phyloP scores from a whole-genome alignment of 441 rosid species.

The Brassica balearica region DNA sequence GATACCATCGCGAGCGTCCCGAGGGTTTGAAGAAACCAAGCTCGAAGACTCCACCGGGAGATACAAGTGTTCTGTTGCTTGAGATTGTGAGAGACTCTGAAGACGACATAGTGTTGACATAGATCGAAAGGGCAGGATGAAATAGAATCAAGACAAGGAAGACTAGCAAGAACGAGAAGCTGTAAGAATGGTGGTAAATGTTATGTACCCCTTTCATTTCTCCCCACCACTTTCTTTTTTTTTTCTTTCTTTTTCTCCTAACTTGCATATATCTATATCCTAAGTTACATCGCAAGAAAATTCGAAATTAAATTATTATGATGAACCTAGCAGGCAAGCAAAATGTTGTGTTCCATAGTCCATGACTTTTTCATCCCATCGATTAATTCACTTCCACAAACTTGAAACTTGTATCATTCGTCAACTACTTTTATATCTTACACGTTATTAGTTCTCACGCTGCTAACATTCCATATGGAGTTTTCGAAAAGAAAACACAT shows the following conservation, averaged over 20 bases:
- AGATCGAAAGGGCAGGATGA: neutral
- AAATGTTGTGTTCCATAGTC: neutral
- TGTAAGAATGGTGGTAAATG: neutral
- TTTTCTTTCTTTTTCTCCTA: neutral
- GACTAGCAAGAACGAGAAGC: neutral
- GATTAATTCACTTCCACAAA: neutral
- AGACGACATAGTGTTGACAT: neutral
- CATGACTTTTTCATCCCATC: neutral
- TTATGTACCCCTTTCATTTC: neutral
- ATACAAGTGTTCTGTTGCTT: neutral
- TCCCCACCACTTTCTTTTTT: neutral
- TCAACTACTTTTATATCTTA: neutral
- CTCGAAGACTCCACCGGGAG: neutral
- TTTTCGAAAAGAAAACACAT: neutral
- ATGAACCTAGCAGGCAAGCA: neutral
- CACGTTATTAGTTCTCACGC: neutral
- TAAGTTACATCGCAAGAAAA: neutral
- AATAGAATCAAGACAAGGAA: neutral
- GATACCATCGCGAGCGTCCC: neutral
- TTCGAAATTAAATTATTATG: neutral
- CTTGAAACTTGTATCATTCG: neutral
- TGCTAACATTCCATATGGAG: neutral
- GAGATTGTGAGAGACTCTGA: neutral
- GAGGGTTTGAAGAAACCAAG: slow-evolving; percentile 1
- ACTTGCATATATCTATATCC: neutral